Evolutionary conservation across 768 basidiomycete species (phyloP), one percentile per base, ranked within the genome.

Genomic region (Infundibulicybe gibba): DNA sequence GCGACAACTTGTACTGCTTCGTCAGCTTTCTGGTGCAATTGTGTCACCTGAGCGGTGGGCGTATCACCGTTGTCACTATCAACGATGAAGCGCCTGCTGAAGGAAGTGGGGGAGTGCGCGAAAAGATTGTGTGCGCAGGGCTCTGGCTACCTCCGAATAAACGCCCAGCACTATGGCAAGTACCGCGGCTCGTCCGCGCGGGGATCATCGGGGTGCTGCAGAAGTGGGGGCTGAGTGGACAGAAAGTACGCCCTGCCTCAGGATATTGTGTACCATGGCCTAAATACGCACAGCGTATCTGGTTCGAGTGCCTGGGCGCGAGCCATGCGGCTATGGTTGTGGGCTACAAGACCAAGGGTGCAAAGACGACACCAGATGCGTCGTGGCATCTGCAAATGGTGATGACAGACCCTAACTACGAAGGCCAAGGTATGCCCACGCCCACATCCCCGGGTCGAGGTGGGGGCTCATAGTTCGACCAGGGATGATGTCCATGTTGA

Each of bases 381-480:
- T 55, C 60, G 5, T 68, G 64, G 62, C 61, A 66, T 42, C 49
- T 68, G 25, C 58, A 61, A 32, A 41, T 60, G 14, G 54, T 57
- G 5, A 50, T 53, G 44, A 63, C 63, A 2, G 53, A 57, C 25
- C 64, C 65, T 19, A 57, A 56, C 4, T 52, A 52, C 41, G 59
- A 63, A 49, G 62, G 62, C 16, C 48, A 54, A 56, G 66, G 65
- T 63, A n/a, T 21, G 10, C n/a, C 11, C 20, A 8, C 19, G 30
- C 12, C 35, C 11, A 10, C 10, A 10, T 34, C 10, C 10, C 35
- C 35, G n/a, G 4, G 14, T 10, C 10, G 35, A 10, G 25, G 8
- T 8, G 25, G 6, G 4, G 35, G 17, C 17, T 38, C 10, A 19
- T 10, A 19, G 14, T 19, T 38, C 10, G 6, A 38, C 3, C 35